Percentiles rank a stretch among this genome's conserved stretches.
Conservation (phyloP, 2,329 filamentous ascomycete genomes). For the Juglanconis sp. region DNA sequence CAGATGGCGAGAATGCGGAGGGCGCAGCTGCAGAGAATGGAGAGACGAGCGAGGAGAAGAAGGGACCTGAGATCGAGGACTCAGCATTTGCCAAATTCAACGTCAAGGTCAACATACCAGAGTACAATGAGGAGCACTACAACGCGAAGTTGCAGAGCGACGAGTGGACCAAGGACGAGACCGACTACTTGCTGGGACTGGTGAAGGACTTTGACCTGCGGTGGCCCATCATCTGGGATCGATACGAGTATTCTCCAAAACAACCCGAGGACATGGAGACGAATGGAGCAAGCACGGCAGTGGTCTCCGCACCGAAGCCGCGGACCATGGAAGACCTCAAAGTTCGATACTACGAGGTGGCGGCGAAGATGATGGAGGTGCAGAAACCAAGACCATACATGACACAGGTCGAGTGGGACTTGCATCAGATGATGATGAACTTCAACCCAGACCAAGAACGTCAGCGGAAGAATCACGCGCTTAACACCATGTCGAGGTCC, state of each 20-base stretch:
- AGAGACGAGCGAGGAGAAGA: slow-evolving; percentile 22
- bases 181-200: slow-evolving; percentile 79
- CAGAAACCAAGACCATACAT: slow-evolving; percentile 81
- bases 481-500: slow-evolving; percentile 72
- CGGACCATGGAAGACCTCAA: slow-evolving; percentile 90
- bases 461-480: slow-evolving; percentile 79
- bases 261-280: slow-evolving; percentile 42
- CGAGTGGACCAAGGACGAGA: slow-evolving; percentile 90
- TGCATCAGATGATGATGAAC: slow-evolving; percentile 81
- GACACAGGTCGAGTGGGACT: slow-evolving; percentile 77
- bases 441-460: slow-evolving; percentile 81
- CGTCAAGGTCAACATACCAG: slow-evolving; percentile 71
- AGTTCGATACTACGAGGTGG: slow-evolving; percentile 82
- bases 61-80: slow-evolving; percentile 45
- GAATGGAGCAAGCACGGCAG: slow-evolving; percentile 47
- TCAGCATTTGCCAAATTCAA: slow-evolving; percentile 83
- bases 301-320: slow-evolving; percentile 49
- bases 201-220: slow-evolving; percentile 78
- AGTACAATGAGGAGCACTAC: slow-evolving; percentile 88
- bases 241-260: slow-evolving; percentile 71
- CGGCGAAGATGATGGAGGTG: slow-evolving; percentile 75
- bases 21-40: slow-evolving; percentile 20
- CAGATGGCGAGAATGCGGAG: slow-evolving; percentile 31
- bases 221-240: slow-evolving; percentile 89
- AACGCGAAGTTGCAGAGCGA: slow-evolving; percentile 66